Percentiles rank a stretch among this genome's conserved stretches.
Evolutionary conservation across 805 yeast species (phyloP).

Genomic region (Candida tallmaniae): DNA sequence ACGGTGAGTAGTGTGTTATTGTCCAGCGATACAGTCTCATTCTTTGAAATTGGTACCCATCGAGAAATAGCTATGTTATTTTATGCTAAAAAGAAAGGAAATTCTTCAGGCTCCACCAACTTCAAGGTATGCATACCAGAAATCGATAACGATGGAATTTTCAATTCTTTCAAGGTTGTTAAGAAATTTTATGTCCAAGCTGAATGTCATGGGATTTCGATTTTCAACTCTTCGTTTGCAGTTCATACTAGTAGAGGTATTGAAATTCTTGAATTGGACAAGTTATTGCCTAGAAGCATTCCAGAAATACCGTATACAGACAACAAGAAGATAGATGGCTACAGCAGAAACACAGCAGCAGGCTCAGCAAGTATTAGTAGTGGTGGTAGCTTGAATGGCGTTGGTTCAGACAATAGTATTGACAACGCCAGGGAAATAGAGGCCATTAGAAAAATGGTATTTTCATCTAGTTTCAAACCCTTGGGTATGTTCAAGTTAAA

Average conservation of each 20-base stretch:
- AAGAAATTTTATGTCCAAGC: slow-evolving; percentile 48
- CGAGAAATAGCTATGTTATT: slow-evolving; percentile 54
- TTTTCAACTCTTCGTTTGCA: slow-evolving; percentile 63
- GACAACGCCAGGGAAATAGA: slow-evolving; percentile 23
- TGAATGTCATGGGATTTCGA: slow-evolving; percentile 57
- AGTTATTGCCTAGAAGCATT: slow-evolving; percentile 50
- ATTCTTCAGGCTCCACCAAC: slow-evolving; percentile 35
- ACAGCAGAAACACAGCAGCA: slow-evolving; percentile 14
- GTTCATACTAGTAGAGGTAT: slow-evolving; percentile 66
- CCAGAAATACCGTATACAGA: slow-evolving; percentile 45
- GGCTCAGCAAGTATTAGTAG: slow-evolving; percentile 1
- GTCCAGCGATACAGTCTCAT: slow-evolving; percentile 46
- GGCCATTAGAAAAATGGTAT: slow-evolving; percentile 35
- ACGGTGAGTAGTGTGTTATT: slow-evolving; percentile 44
- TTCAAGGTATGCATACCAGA: slow-evolving; percentile 58
- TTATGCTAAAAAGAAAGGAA: slow-evolving; percentile 50
- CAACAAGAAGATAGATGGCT: slow-evolving; percentile 24
- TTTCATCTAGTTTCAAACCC: slow-evolving; percentile 43
- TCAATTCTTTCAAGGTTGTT: slow-evolving; percentile 33
- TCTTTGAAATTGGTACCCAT: slow-evolving; percentile 68
- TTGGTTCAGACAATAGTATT: not conserved
- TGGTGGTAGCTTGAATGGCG: too few relatives aligned
- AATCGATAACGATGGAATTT: slow-evolving; percentile 49
- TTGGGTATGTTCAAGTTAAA: slow-evolving; percentile 61
- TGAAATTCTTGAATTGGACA: slow-evolving; percentile 58